These are phyloP conservation scores for Pseudogymnoascus destructans DNA, from an alignment of 2,329 filamentous ascomycete species.

Conservation along the genomic window DNA sequence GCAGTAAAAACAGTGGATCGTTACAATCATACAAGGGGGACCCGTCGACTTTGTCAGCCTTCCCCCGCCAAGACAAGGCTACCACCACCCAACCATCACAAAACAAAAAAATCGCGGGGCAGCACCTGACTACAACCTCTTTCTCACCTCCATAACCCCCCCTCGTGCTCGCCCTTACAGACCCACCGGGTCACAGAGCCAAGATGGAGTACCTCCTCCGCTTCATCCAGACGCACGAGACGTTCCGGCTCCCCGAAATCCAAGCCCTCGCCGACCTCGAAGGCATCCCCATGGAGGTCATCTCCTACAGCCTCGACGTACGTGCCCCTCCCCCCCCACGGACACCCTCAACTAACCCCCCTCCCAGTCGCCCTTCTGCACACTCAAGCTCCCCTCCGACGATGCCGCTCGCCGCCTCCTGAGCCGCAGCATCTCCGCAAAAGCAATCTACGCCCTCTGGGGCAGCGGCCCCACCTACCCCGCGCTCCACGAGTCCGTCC, in stretches of 20 bases:
- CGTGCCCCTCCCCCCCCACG: slow-evolving; percentile 26
- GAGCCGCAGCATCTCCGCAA: slow-evolving; percentile 64
- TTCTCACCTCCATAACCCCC: background rate
- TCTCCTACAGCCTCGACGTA: slow-evolving; percentile 66
- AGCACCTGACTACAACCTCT: background rate
- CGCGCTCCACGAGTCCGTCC: slow-evolving; percentile 54
- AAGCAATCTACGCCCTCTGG: slow-evolving; percentile 84
- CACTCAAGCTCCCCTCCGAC: slow-evolving; percentile 55
- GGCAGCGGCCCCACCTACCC: slow-evolving; percentile 55
- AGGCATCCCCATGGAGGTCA: slow-evolving; percentile 53
- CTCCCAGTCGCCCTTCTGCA: slow-evolving; percentile 69
- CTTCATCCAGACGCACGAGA: slow-evolving; percentile 79
- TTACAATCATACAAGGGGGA: background rate
- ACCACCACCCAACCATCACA: background rate
- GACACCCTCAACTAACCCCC: slow-evolving; percentile 12
- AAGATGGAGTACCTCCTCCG: slow-evolving; percentile 72
- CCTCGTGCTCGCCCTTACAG: background rate
- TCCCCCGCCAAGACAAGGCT: background rate
- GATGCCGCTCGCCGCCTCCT: slow-evolving; percentile 54
- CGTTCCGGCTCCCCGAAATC: slow-evolving; percentile 77
- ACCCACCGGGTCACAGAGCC: background rate
- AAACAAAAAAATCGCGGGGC: background rate
- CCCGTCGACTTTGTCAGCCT: background rate
- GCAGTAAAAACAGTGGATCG: background rate
- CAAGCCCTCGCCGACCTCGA: slow-evolving; percentile 62